Evolutionary conservation across 164 flowering plant species (phyloP), one percentile per base, ranked within the genome.

Genomic region (Nymphaea colorata): DNA sequence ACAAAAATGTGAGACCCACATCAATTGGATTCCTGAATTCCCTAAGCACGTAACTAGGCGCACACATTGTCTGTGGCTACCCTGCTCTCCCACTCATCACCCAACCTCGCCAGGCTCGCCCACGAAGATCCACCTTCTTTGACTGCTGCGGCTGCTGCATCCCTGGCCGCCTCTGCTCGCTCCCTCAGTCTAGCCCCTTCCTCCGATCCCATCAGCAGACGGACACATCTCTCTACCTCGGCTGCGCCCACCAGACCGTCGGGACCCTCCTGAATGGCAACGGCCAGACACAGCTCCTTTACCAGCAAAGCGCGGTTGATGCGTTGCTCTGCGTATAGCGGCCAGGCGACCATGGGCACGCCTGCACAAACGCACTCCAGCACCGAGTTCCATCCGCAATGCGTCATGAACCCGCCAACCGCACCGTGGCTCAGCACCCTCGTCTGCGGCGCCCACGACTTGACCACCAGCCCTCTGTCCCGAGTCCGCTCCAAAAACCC

Each of bases 281-380:
- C 14, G 5, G 76, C 82, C 64, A 81, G 2, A 68, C 59, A 71
- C 72, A 79, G 66, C 12, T 79, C 86, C 1, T 2, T 55, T 69
- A 76, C 78, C 62, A 83, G 3, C 41, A 78, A 3, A 59, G 68
- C 68, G 68, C 74, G 59, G 25, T 79, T 83, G 36, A 79, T 6
- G 63, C 68, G 59, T 45, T 81, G 84, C 67, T 81, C 86, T 3
- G 84, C 82, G 63, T 81, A 81, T 2, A 80, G 68, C 4, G 86
- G 84, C 84, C 84, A 82, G 4, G 76, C 84, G 63, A 76, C 79
- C 81, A 83, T 81, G 2, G 86, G 84, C 18, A 83, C 80, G 7
- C 80, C 84, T 3, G 79, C 79, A 25, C 73, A 62, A 42, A 81
- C 74, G 25, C 73, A 73, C 57, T 83, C 86, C 76, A 81, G 60